These are phyloP conservation scores for Hemileccinum rubropunctum DNA, from an alignment of 768 basidiomycete genomes.

Conservation along the genomic window DNA sequence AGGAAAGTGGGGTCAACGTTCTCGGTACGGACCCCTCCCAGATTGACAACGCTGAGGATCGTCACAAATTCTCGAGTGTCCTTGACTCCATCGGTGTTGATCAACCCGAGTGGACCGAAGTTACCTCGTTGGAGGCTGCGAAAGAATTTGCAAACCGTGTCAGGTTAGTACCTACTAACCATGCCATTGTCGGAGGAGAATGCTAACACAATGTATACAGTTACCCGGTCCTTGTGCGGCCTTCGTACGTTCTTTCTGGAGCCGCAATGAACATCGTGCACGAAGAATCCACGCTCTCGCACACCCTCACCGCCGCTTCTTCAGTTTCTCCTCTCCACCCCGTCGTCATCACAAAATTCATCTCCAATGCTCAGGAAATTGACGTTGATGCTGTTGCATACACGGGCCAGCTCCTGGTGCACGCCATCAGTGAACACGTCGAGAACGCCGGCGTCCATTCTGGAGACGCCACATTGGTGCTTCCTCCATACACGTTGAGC, in stretches of 20 bases:
- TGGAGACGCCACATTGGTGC: slow-evolving; percentile 95
- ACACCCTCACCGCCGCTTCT: slow-evolving; percentile 95
- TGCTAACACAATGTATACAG: slow-evolving; percentile 36
- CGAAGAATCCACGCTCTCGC: slow-evolving; percentile 84
- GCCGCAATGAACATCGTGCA: slow-evolving; percentile 99
- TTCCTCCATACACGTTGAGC: slow-evolving; percentile 86
- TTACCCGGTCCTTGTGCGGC: slow-evolving; percentile 97
- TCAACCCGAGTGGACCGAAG: slow-evolving; percentile 96
- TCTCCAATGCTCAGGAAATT: slow-evolving; percentile 96
- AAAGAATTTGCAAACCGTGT: slow-evolving; percentile 89
- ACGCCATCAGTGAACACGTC: slow-evolving; percentile 97
- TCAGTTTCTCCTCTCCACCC: slow-evolving; percentile 96
- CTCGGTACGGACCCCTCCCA: slow-evolving; percentile 93
- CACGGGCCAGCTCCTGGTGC: slow-evolving; percentile 87
- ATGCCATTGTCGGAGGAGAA: background rate
- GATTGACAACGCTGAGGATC: slow-evolving; percentile 97
- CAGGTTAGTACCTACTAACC: slow-evolving; percentile 35
- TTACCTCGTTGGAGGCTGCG: slow-evolving; percentile 82
- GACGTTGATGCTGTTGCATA: slow-evolving; percentile 97
- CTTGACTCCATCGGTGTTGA: slow-evolving; percentile 94
- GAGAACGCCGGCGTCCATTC: slow-evolving; percentile 99
- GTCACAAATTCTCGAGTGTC: slow-evolving; percentile 98
- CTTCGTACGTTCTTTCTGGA: slow-evolving; percentile 97
- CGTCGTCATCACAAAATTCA: slow-evolving; percentile 98
- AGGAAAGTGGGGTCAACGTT: slow-evolving; percentile 86